phyloP scores from a whole-genome alignment of 805 yeast genomes.

The Yarrowia sp. region DNA sequence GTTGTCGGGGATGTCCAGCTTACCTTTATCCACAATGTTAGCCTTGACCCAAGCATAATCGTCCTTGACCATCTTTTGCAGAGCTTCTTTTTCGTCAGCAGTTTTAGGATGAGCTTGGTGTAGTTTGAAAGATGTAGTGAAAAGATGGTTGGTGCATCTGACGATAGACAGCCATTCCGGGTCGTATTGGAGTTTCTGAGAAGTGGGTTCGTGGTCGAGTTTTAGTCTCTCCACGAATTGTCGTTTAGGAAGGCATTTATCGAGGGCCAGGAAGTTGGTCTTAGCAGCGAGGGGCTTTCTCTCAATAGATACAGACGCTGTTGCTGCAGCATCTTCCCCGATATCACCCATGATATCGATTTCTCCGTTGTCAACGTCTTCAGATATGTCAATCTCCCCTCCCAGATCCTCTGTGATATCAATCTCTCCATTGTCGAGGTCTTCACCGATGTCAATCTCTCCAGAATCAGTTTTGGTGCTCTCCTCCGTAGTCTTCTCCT shows the following conservation, averaged over 20 bases:
- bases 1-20: constrained; percentile 36
- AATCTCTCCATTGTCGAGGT: background rate
- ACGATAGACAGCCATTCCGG: constrained; percentile 43
- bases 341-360: background rate
- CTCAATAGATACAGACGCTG: background rate
- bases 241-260: constrained; percentile 73
- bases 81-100: background rate
- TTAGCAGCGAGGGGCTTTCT: constrained; percentile 39
- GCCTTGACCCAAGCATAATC: constrained; percentile 38
- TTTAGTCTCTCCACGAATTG: constrained; percentile 54
- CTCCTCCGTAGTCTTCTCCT: constrained; percentile 1
- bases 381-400: background rate
- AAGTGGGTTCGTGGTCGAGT: constrained; percentile 34
- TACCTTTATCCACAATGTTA: constrained; percentile 33
- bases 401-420: background rate
- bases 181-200: constrained; percentile 35
- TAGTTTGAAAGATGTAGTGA: constrained; percentile 26
- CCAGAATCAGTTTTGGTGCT: background rate
- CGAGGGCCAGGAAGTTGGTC: constrained; percentile 65
- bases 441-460: background rate
- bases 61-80: constrained; percentile 28
- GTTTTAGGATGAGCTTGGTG: constrained; percentile 1
- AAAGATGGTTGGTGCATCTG: constrained; percentile 33
- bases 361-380: background rate
- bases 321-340: background rate